Evolutionary conservation across 2,329 filamentous ascomycete species (phyloP).

Genomic region (Cladophialophora chaetospira): DNA sequence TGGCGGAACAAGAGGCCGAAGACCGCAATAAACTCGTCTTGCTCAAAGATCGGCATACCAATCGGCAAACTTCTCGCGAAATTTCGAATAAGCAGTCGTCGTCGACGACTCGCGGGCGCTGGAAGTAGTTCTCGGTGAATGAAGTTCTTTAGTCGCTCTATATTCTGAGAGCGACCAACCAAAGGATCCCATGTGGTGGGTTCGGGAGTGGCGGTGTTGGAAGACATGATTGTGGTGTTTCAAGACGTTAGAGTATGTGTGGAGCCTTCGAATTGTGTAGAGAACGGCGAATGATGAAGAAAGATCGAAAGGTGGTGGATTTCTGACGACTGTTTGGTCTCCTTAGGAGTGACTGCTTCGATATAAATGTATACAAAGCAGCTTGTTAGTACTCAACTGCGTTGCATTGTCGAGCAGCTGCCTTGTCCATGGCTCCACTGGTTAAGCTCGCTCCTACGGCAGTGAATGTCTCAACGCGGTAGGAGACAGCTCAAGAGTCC

Average conservation of each 20-base stretch:
- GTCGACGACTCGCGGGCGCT: not conserved
- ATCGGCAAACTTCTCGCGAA: not conserved
- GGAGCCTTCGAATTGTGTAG: not conserved
- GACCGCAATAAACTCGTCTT: not conserved
- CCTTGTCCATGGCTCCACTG: too few relatives aligned
- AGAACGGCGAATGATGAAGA: too few relatives aligned
- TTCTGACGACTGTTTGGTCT: too few relatives aligned
- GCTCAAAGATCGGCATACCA: not conserved
- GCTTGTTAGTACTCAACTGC: too few relatives aligned
- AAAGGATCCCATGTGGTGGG: not conserved
- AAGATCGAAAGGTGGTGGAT: too few relatives aligned
- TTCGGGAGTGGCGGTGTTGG: not conserved
- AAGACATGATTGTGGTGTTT: not conserved
- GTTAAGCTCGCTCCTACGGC: too few relatives aligned
- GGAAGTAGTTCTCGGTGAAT: not conserved
- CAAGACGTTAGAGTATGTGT: not conserved
- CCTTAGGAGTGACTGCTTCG: too few relatives aligned
- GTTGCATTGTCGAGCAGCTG: too few relatives aligned
- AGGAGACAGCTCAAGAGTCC: too few relatives aligned
- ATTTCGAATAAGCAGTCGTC: not conserved
- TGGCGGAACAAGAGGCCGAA: not conserved
- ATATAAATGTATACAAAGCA: too few relatives aligned
- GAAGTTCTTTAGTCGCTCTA: not conserved
- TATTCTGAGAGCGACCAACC: not conserved
- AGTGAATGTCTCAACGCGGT: too few relatives aligned